Evolutionary conservation across 345 rosid genomes (phyloP).

Genomic region (Microthlaspi erraticum): DNA sequence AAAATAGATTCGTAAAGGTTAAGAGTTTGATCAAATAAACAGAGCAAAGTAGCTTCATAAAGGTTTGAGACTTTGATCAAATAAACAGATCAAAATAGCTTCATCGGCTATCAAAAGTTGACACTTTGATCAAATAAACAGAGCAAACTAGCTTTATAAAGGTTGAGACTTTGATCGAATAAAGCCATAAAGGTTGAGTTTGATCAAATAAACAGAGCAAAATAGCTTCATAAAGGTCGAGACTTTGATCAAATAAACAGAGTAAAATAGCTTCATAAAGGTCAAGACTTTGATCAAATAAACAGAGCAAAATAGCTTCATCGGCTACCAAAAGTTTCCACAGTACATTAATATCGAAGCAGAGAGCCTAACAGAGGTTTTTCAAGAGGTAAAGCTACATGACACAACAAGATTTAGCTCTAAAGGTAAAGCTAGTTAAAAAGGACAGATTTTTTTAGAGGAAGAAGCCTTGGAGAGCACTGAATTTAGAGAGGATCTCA

Average conservation of each 20-base stretch:
- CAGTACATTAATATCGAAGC: conserved; percentile 12
- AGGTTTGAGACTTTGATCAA: too few relatives aligned
- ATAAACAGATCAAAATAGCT: too few relatives aligned
- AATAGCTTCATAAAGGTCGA: conserved; percentile 2
- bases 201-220: too few relatives aligned
- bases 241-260: not conserved
- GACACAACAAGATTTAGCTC: conserved; percentile 7
- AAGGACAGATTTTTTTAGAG: conserved; percentile 32
- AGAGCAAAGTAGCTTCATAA: not conserved
- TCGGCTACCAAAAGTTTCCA: not conserved
- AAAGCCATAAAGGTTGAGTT: conserved; percentile 9
- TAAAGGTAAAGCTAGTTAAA: not conserved
- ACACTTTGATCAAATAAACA: not conserved
- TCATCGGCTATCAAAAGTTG: conserved; percentile 18
- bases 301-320: not conserved
- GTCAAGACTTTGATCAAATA: conserved; percentile 1
- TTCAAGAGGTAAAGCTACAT: conserved; percentile 12
- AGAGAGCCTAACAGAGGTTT: not conserved
- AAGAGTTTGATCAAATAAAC: not conserved
- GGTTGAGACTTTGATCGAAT: not conserved
- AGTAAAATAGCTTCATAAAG: not conserved
- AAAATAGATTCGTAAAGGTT: not conserved
- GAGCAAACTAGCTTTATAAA: not conserved
- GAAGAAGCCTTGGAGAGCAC: conserved; percentile 59
- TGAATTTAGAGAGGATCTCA: conserved; percentile 62